Conservation (phyloP, 495 filamentous ascomycete genomes). For the Neurospora sp. region DNA sequence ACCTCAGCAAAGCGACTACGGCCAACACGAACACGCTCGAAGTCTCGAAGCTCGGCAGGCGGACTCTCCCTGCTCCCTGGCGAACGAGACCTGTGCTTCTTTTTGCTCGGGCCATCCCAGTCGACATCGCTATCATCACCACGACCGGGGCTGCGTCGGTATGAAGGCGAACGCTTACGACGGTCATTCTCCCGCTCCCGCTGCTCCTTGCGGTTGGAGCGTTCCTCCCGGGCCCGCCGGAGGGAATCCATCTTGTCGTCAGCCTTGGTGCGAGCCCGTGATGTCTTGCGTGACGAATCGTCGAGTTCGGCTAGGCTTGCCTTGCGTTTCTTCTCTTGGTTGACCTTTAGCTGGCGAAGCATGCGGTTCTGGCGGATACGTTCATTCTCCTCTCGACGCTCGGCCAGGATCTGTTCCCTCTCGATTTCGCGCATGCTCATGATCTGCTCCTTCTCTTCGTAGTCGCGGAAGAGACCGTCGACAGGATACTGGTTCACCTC, state of each 20-base stretch:
- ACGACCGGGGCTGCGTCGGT: constrained; percentile 43
- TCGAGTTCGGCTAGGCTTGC: constrained; percentile 65
- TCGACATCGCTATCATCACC: constrained; percentile 76
- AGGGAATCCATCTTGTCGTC: constrained; percentile 78
- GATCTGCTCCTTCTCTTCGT: constrained; percentile 71
- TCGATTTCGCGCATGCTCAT: constrained; percentile 82
- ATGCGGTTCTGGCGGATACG: constrained; percentile 71
- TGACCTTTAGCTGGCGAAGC: constrained; percentile 69
- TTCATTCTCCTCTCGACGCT: constrained; percentile 72
- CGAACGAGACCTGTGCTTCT: constrained; percentile 32
- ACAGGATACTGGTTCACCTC: constrained; percentile 69
- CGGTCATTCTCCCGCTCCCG: constrained; percentile 58
- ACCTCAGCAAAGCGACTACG: constrained; percentile 72
- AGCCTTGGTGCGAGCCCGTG: constrained; percentile 72
- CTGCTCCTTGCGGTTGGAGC: constrained; percentile 64
- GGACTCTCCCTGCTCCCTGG: constrained; percentile 38
- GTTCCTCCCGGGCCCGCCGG: constrained; percentile 76
- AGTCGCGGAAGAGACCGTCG: constrained; percentile 75
- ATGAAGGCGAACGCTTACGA: constrained; percentile 37
- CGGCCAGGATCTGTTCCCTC: constrained; percentile 80
- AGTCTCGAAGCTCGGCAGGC: constrained; percentile 63
- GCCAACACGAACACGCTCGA: constrained; percentile 73
- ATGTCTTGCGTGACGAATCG: constrained; percentile 62
- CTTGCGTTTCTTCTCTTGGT: constrained; percentile 69
- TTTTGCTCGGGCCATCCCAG: constrained; percentile 42